A percentile compares a stretch with the other conserved stretches of the same genome.
These are phyloP conservation scores for Micractinium conductrix DNA, from an alignment of 139 green algal genomes.

Conservation along the genomic window DNA sequence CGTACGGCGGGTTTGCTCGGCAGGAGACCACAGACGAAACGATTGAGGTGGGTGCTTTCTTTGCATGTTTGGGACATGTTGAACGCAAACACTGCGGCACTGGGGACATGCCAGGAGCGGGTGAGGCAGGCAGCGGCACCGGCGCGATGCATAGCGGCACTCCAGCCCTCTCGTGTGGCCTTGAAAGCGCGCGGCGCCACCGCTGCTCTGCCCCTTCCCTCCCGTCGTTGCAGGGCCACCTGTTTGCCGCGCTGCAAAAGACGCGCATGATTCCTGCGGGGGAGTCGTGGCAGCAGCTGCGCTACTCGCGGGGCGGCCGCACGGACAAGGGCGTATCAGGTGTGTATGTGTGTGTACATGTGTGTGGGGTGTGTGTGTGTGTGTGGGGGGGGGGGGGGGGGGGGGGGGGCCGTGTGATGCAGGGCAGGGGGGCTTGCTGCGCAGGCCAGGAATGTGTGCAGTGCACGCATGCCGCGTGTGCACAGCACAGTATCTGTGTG, in stretches of 20 bases:
- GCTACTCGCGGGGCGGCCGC: conserved; percentile 82
- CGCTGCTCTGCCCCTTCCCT: not conserved
- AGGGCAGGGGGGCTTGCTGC: too few relatives aligned
- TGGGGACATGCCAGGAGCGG: too few relatives aligned
- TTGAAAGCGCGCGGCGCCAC: not conserved
- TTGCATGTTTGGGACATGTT: too few relatives aligned
- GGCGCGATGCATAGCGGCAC: not conserved
- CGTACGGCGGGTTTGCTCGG: conserved; percentile 83
- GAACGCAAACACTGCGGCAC: too few relatives aligned
- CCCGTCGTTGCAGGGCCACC: conserved; percentile 45
- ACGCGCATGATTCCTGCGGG: conserved; percentile 67
- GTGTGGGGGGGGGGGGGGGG: too few relatives aligned
- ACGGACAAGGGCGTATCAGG: conserved; percentile 89
- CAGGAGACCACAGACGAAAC: conserved; percentile 78
- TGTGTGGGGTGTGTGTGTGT: too few relatives aligned
- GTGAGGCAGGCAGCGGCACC: not conserved
- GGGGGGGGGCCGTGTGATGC: too few relatives aligned
- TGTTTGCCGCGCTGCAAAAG: conserved; percentile 75
- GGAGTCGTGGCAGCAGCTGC: conserved; percentile 52
- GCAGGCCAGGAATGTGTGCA: too few relatives aligned
- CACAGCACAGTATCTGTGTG: too few relatives aligned
- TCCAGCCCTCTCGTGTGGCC: too few relatives aligned
- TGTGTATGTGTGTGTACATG: too few relatives aligned
- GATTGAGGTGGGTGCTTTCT: conserved; percentile 72
- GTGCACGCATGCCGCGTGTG: too few relatives aligned